A percentile compares a stretch with the other conserved stretches of the same genome.
phyloP scores from a whole-genome alignment of 1,284 basidiomycete species.

The Rhodotorula sp. region DNA sequence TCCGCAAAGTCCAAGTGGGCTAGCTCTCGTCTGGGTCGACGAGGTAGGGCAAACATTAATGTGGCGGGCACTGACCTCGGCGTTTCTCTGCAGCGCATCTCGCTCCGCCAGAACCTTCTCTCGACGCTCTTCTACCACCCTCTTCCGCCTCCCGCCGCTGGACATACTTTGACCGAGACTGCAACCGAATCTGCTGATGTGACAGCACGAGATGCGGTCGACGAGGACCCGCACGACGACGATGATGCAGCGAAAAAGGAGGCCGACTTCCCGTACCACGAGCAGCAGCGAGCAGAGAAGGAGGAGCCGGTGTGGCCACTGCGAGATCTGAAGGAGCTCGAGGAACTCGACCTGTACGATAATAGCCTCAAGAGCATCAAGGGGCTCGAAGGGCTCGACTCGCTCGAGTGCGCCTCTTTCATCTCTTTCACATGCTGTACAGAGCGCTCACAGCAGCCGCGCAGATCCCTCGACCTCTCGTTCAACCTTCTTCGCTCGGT shows the following conservation, averaged over 20 bases:
- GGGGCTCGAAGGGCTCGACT: conserved; percentile 64
- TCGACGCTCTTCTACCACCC: conserved; percentile 57
- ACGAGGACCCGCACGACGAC: conserved; percentile 40
- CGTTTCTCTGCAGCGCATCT: conserved; percentile 79
- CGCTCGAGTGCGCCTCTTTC: conserved; percentile 63
- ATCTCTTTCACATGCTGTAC: not conserved
- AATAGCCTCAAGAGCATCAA: conserved; percentile 81
- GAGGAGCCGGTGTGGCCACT: conserved; percentile 58
- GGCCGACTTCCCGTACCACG: conserved; percentile 37
- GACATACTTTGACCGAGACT: not conserved
- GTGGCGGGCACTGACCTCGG: conserved; percentile 54
- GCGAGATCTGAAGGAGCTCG: conserved; percentile 65
- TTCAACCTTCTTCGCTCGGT: conserved; percentile 84
- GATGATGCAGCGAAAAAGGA: conserved; percentile 43
- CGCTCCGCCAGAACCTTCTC: conserved; percentile 86
- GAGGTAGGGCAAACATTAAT: too few relatives aligned
- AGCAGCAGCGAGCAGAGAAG: conserved; percentile 53
- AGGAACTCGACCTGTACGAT: conserved; percentile 93
- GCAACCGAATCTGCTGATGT: not conserved
- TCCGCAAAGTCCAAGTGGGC: conserved; percentile 47
- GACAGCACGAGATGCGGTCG: conserved; percentile 19
- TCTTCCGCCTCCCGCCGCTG: conserved; percentile 12
- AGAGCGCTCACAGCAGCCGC: not conserved
- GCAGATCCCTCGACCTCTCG: conserved; percentile 82
- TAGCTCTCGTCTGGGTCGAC: conserved; percentile 56